Conservation (phyloP, 2,329 filamentous ascomycete genomes). For the Monosporascus ibericus region DNA sequence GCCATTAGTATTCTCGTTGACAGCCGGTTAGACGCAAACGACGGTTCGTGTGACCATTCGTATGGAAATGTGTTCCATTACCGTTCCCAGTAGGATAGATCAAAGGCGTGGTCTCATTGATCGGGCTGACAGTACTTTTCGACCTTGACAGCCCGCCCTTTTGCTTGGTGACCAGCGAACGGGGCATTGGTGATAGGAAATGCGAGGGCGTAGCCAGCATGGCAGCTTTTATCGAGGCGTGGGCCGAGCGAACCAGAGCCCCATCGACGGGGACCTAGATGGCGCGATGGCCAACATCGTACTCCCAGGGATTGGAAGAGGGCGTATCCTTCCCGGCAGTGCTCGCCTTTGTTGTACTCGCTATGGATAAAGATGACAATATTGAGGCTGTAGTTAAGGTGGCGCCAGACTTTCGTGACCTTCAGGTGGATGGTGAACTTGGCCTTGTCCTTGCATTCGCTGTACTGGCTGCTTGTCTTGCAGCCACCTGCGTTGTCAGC, state of each 20-base stretch:
- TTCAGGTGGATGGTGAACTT: slow-evolving; percentile 10
- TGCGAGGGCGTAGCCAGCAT: no score
- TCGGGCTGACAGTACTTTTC: slow-evolving; percentile 34
- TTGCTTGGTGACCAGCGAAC: no score
- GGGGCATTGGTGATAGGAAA: no score
- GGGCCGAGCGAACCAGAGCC: slow-evolving; percentile 20
- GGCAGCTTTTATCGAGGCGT: slow-evolving; percentile 26
- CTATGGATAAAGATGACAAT: slow-evolving; percentile 13
- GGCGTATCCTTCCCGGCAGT: background rate
- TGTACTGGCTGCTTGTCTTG: slow-evolving; percentile 5
- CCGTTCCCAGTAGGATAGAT: slow-evolving; percentile 32
- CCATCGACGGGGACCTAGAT: slow-evolving; percentile 17
- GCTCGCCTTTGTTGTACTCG: slow-evolving; percentile 4
- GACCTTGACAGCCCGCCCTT: slow-evolving; percentile 22
- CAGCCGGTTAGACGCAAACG: slow-evolving; percentile 7
- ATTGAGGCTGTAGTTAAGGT: slow-evolving; percentile 5
- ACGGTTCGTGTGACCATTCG: slow-evolving; percentile 12
- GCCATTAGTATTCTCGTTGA: slow-evolving; percentile 35
- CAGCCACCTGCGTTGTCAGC: background rate
- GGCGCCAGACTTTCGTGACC: slow-evolving; percentile 5
- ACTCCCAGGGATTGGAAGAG: background rate
- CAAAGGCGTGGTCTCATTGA: slow-evolving; percentile 58
- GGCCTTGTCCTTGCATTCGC: slow-evolving; percentile 15
- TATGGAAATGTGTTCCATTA: slow-evolving; percentile 7
- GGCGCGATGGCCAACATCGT: slow-evolving; percentile 9